phyloP scores from a whole-genome alignment of 441 rosid genomes.

The Arabidopsis hybrid region DNA sequence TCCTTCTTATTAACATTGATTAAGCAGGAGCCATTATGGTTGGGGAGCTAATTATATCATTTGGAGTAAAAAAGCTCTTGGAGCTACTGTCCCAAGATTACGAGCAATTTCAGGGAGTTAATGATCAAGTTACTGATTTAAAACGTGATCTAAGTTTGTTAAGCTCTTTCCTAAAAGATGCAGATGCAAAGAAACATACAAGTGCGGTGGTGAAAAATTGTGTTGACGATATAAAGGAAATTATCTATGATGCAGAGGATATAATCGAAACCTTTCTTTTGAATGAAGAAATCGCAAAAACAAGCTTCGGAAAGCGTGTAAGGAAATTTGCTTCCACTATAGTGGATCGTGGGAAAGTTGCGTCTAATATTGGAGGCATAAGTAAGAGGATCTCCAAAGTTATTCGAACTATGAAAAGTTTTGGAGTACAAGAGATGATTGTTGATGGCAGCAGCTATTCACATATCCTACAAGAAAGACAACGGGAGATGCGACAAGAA shows the following conservation, averaged over 20 bases:
- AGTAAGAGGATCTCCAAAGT: background rate
- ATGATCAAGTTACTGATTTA: slow-evolving; percentile 38
- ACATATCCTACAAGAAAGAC: background rate
- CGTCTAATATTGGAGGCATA: slow-evolving; percentile 8
- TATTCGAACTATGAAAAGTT: background rate
- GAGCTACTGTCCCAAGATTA: slow-evolving; percentile 26
- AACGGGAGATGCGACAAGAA: slow-evolving; percentile 12
- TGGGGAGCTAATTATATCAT: slow-evolving; percentile 23
- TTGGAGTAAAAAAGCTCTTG: slow-evolving; percentile 39
- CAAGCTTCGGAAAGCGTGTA: background rate
- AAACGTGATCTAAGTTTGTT: slow-evolving; percentile 32
- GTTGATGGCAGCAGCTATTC: background rate
- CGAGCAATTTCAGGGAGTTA: slow-evolving; percentile 24
- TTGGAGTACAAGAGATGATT: slow-evolving; percentile 10
- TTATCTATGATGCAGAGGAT: slow-evolving; percentile 43
- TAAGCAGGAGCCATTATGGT: slow-evolving; percentile 11
- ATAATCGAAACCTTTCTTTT: slow-evolving; percentile 32
- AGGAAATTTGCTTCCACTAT: slow-evolving; percentile 1
- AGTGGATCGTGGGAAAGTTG: background rate
- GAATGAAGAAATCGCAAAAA: slow-evolving; percentile 2
- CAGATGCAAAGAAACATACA: slow-evolving; percentile 40
- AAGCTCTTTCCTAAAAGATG: slow-evolving; percentile 44
- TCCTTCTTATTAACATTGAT: background rate
- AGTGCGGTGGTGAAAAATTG: slow-evolving; percentile 20
- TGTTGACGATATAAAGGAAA: slow-evolving; percentile 30